phyloP scores from a whole-genome alignment of 2,329 filamentous ascomycete genomes.

The Anisogramma anomala region DNA sequence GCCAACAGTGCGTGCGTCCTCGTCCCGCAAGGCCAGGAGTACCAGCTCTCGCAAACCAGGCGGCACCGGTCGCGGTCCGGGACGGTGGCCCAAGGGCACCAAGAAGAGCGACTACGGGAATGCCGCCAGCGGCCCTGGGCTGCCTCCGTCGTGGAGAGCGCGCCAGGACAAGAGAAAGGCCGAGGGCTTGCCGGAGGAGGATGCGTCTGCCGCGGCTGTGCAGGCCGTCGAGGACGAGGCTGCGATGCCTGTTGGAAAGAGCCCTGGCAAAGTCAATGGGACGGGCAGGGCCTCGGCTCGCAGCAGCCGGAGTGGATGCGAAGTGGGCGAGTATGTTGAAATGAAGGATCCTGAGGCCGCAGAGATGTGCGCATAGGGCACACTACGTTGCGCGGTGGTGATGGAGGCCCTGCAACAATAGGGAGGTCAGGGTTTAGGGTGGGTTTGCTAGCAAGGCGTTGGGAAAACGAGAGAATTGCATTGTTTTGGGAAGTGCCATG shows the following conservation, averaged over 20 bases:
- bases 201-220: conserved; percentile 26
- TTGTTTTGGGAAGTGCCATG: not conserved
- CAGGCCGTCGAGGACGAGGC: conserved; percentile 25
- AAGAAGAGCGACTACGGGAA: conserved; percentile 59
- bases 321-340: conserved; percentile 18
- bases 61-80: conserved; percentile 52
- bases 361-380: not conserved
- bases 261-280: conserved; percentile 13
- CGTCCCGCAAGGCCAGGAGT: conserved; percentile 26
- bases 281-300: conserved; percentile 18
- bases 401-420: not conserved
- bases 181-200: conserved; percentile 20
- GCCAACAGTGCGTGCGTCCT: conserved; percentile 19
- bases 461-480: conserved; percentile 7
- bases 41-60: conserved; percentile 39
- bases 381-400: not conserved
- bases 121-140: conserved; percentile 51
- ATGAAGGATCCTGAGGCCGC: conserved; percentile 16
- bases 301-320: conserved; percentile 15
- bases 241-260: conserved; percentile 10
- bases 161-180: conserved; percentile 17
- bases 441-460: conserved; percentile 14
- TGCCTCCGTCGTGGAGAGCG: conserved; percentile 46
- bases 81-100: conserved; percentile 55
- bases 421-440: conserved; percentile 1